A percentile compares a stretch with the other conserved stretches of the same genome.
phyloP scores from a whole-genome alignment of 2,329 filamentous ascomycete genomes.

The Tolypocladium capitatum region DNA sequence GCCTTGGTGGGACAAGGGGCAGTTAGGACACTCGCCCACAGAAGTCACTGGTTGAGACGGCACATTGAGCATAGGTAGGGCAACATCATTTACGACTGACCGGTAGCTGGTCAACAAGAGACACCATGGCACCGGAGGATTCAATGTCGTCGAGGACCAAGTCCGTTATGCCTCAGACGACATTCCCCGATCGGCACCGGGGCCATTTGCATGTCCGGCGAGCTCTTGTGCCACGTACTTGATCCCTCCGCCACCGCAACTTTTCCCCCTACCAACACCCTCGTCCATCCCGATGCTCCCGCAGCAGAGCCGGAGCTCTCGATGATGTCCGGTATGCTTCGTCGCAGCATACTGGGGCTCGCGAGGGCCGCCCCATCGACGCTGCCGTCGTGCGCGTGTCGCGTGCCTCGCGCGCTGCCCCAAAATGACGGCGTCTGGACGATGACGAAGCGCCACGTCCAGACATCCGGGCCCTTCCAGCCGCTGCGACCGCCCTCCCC shows the following conservation, averaged over 20 bases:
- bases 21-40: too few species aligned
- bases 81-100: too few species aligned
- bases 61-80: too few species aligned
- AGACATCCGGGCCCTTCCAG: slow-evolving; percentile 36
- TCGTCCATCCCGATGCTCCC: slow-evolving; percentile 3
- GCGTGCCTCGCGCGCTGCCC: slow-evolving; percentile 2
- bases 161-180: background rate
- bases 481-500: slow-evolving; percentile 67
- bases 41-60: background rate
- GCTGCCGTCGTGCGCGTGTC: slow-evolving; percentile 3
- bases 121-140: background rate
- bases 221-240: background rate
- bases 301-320: slow-evolving; percentile 1
- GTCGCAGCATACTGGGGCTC: slow-evolving; percentile 13
- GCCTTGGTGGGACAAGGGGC: too few species aligned
- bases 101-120: too few species aligned
- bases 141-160: background rate
- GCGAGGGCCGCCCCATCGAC: slow-evolving; percentile 6
- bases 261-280: background rate
- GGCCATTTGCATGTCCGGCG: background rate
- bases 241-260: background rate
- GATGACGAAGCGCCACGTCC: slow-evolving; percentile 11
- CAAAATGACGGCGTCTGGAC: slow-evolving; percentile 3
- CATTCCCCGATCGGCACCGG: background rate
- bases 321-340: slow-evolving; percentile 15